Evolutionary conservation across 768 basidiomycete species (phyloP).

Genomic region (Tricholoma bakamatsutake): DNA sequence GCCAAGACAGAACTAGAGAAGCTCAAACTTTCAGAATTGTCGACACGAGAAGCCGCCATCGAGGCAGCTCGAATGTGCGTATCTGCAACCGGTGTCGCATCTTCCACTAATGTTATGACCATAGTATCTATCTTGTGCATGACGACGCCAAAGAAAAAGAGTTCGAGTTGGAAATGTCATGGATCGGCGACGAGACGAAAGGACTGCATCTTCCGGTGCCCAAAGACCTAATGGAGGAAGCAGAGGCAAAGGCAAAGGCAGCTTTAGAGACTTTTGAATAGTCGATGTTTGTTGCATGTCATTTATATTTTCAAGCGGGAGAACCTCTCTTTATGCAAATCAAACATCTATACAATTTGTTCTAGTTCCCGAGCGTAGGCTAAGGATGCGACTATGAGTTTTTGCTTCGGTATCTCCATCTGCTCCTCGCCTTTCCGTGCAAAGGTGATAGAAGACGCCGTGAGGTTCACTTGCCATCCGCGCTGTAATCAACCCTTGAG

Average conservation of each 20-base stretch:
- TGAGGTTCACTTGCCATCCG: conserved; percentile 78
- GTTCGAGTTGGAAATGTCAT: conserved; percentile 96
- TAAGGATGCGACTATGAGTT: conserved; percentile 71
- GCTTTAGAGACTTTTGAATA: conserved; percentile 62
- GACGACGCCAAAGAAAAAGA: conserved; percentile 98
- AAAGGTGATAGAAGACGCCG: conserved; percentile 67
- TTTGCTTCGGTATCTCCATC: conserved; percentile 80
- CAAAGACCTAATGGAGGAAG: conserved; percentile 76
- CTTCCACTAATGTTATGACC: not conserved
- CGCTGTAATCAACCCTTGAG: conserved; percentile 41
- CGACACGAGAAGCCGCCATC: conserved; percentile 78
- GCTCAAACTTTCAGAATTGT: conserved; percentile 76
- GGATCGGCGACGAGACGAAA: conserved; percentile 85
- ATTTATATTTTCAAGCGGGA: conserved; percentile 5
- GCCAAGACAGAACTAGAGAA: conserved; percentile 99
- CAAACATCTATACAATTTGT: conserved; percentile 75
- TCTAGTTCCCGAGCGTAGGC: conserved; percentile 84
- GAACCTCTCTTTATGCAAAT: conserved; percentile 22
- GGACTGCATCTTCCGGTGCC: conserved; percentile 81
- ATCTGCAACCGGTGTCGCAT: not conserved
- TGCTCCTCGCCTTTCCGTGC: conserved; percentile 76
- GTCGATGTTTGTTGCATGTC: conserved; percentile 11
- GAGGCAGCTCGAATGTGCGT: conserved; percentile 95
- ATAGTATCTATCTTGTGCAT: conserved; percentile 93
- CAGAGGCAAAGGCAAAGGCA: conserved; percentile 83